These are phyloP conservation scores for Pilatotrama ljubarskyi DNA, from an alignment of 768 basidiomycete genomes.

Conservation along the genomic window DNA sequence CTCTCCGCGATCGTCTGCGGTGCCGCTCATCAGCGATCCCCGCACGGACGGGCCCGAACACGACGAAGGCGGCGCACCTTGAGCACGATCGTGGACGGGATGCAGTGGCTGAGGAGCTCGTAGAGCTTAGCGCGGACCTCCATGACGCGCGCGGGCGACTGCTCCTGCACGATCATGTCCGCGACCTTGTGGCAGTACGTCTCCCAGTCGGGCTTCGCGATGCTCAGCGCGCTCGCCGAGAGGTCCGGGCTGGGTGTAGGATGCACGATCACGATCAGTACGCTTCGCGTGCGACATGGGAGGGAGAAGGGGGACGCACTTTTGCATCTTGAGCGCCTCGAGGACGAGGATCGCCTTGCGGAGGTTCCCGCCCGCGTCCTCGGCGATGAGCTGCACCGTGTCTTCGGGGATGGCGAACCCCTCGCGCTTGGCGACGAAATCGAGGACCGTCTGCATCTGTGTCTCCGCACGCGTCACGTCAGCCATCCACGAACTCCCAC, in stretches of 20 bases:
- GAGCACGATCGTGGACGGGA: conserved; percentile 88
- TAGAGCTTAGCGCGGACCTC: conserved; percentile 93
- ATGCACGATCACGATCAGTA: not conserved
- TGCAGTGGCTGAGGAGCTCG: conserved; percentile 94
- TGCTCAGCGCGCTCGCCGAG: conserved; percentile 63
- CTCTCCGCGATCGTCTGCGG: conserved; percentile 85
- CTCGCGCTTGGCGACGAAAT: conserved; percentile 78
- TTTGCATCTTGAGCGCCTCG: conserved; percentile 97
- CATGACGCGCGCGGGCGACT: conserved; percentile 86
- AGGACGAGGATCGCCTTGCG: conserved; percentile 93
- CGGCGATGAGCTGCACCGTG: conserved; percentile 71
- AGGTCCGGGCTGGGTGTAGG: conserved; percentile 64
- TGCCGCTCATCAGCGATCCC: not conserved
- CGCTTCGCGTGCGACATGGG: not conserved
- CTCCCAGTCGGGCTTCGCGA: conserved; percentile 99
- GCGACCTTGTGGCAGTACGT: conserved; percentile 92
- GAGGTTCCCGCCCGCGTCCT: conserved; percentile 85
- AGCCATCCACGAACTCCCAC: too few species aligned
- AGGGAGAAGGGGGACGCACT: conserved; percentile 46
- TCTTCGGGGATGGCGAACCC: conserved; percentile 80
- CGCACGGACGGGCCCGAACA: not conserved
- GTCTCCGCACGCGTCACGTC: too few species aligned
- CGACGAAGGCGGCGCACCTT: conserved; percentile 61
- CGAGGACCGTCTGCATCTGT: conserved; percentile 81
- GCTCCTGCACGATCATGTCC: conserved; percentile 86